These are phyloP conservation scores for Sisymbrium irio DNA, from an alignment of 345 rosid species.

Conservation along the genomic window DNA sequence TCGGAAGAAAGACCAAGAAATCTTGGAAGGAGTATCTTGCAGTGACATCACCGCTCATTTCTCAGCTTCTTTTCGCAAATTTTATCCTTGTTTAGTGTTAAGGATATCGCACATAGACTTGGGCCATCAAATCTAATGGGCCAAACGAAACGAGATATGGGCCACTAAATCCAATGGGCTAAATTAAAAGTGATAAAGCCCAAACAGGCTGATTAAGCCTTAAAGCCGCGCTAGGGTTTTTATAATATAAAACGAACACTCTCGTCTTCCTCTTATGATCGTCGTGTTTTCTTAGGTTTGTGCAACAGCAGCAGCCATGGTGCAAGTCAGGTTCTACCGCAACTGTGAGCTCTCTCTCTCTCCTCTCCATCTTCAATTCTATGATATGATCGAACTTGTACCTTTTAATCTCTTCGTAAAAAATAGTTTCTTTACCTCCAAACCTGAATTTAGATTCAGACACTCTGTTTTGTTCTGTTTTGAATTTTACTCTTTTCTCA, in stretches of 20 bases:
- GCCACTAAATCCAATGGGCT: background rate
- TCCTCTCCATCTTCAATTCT: background rate
- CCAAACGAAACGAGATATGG: too few relatives aligned
- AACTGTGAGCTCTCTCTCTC: slow-evolving; percentile 36
- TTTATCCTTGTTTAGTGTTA: too few relatives aligned
- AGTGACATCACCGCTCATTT: too few relatives aligned
- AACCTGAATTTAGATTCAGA: background rate
- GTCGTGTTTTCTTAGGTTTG: background rate
- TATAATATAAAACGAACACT: background rate
- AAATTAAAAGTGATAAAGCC: background rate
- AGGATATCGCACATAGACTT: too few relatives aligned
- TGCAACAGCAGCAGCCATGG: slow-evolving; percentile 31
- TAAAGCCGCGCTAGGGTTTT: slow-evolving; percentile 16
- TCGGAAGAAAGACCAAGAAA: too few relatives aligned
- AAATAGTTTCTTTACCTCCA: background rate
- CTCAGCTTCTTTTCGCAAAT: too few relatives aligned
- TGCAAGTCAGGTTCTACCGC: slow-evolving; percentile 42
- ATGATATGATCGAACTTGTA: background rate
- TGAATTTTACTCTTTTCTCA: too few relatives aligned
- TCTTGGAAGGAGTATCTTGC: too few relatives aligned
- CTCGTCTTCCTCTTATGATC: slow-evolving; percentile 16
- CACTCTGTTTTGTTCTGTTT: background rate
- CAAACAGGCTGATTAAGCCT: background rate
- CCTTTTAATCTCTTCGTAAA: background rate
- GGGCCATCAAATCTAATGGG: too few relatives aligned